Conservation (phyloP, 2,329 filamentous ascomycete species). For the Monosporascus sp. region DNA sequence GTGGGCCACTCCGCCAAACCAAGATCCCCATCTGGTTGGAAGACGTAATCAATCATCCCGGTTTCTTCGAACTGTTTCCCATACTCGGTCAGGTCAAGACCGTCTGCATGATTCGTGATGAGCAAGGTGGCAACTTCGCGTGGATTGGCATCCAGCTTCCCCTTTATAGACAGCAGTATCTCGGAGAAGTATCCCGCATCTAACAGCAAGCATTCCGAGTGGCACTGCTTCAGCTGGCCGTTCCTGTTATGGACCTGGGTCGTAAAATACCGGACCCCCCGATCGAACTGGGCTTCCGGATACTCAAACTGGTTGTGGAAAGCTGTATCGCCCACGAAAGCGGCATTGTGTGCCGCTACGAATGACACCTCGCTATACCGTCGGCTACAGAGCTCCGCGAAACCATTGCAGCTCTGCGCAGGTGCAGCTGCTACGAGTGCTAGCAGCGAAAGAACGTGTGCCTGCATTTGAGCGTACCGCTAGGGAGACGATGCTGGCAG, state of each 20-base stretch:
- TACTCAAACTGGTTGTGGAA: conserved; percentile 72
- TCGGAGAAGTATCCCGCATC: conserved; percentile 61
- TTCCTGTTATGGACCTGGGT: conserved; percentile 63
- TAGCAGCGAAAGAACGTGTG: not conserved
- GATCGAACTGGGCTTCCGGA: conserved; percentile 63
- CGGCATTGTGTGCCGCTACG: conserved; percentile 69
- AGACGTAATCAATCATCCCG: conserved; percentile 53
- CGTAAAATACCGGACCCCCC: conserved; percentile 66
- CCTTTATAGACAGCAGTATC: conserved; percentile 61
- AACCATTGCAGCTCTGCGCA: conserved; percentile 64
- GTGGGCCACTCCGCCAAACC: conserved; percentile 62
- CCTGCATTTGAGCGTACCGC: not conserved
- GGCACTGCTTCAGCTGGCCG: conserved; percentile 61
- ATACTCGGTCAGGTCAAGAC: conserved; percentile 50
- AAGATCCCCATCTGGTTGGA: conserved; percentile 39
- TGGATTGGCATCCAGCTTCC: conserved; percentile 64
- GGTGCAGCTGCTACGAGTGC: not conserved
- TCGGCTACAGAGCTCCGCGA: conserved; percentile 63
- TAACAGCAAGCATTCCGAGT: conserved; percentile 60
- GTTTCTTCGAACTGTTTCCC: conserved; percentile 48
- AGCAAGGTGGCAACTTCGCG: conserved; percentile 73
- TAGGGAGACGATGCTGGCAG: not conserved
- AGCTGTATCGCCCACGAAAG: conserved; percentile 61
- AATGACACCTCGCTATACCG: conserved; percentile 73
- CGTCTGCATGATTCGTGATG: conserved; percentile 55